A percentile compares a stretch with the other conserved stretches of the same genome.
Evolutionary conservation across 106 monocot genomes (phyloP).

Genomic region (Alisma plantagoaquatica): DNA sequence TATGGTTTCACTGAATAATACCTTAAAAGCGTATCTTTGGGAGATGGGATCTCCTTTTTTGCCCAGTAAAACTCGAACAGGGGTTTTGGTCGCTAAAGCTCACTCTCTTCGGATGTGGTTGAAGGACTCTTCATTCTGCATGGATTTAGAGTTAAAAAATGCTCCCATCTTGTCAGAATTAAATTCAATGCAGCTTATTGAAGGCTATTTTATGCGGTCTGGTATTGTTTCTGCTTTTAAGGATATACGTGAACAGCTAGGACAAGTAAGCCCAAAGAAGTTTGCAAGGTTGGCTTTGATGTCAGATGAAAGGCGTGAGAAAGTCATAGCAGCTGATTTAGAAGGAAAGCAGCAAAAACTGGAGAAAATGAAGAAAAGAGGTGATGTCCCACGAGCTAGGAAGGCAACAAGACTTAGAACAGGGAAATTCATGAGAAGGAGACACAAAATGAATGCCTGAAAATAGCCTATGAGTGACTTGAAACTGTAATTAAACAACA

Average conservation of each 20-base stretch:
- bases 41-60: slow-evolving; percentile 99
- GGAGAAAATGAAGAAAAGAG: slow-evolving; percentile 53
- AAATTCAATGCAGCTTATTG: slow-evolving; percentile 71
- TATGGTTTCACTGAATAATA: slow-evolving; percentile 76
- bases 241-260: slow-evolving; percentile 72
- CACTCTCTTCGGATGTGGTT: slow-evolving; percentile 99
- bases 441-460: too few relatives aligned
- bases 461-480: too few relatives aligned
- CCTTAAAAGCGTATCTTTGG: slow-evolving; percentile 79
- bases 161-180: slow-evolving; percentile 44
- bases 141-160: slow-evolving; percentile 91
- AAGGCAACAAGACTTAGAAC: slow-evolving; percentile 48
- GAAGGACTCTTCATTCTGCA: slow-evolving; percentile 89
- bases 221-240: slow-evolving; percentile 81
- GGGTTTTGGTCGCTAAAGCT: slow-evolving; percentile 83
- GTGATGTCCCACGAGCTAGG: slow-evolving; percentile 40
- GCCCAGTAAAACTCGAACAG: slow-evolving; percentile 73
- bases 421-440: slow-evolving; percentile 52
- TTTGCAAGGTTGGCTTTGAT: slow-evolving; percentile 83
- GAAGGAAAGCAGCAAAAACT: slow-evolving; percentile 62
- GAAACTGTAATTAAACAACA: too few relatives aligned
- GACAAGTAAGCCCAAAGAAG: slow-evolving; percentile 70
- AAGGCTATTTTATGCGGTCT: slow-evolving; percentile 92
- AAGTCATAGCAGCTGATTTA: slow-evolving; percentile 67
- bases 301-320: slow-evolving; percentile 77